These are phyloP conservation scores for Heterococcus sp. DNA, from an alignment of 108 stramenopile genomes.

Conservation along the genomic window DNA sequence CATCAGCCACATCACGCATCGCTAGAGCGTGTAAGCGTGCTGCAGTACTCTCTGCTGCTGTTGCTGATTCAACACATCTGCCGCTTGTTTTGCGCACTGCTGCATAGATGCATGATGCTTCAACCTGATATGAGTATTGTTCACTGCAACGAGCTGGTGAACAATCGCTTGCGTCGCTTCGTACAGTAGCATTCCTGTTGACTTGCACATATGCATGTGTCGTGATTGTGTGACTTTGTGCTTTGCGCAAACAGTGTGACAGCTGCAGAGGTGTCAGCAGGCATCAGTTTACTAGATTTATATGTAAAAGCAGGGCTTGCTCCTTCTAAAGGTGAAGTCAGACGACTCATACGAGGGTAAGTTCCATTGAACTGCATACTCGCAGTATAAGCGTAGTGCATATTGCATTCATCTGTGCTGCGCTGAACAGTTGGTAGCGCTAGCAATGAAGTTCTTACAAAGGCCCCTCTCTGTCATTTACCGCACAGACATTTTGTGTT, in stretches of 20 bases:
- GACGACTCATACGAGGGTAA: constrained; percentile 83
- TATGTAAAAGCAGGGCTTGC: constrained; percentile 74
- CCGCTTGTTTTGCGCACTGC: too few relatives aligned
- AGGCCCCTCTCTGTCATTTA: too few relatives aligned
- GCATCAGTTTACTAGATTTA: constrained; percentile 69
- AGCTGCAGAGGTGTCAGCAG: constrained; percentile 9
- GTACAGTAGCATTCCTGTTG: neutral
- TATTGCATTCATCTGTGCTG: too few relatives aligned
- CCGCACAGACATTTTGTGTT: too few relatives aligned
- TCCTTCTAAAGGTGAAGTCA: constrained; percentile 83
- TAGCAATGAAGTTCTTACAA: too few relatives aligned
- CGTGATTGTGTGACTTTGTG: neutral
- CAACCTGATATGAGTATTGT: too few relatives aligned
- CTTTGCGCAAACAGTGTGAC: neutral
- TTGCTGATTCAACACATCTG: neutral
- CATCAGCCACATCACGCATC: neutral
- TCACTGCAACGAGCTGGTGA: too few relatives aligned
- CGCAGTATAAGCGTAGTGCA: too few relatives aligned
- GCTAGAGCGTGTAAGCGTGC: neutral
- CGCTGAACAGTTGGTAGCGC: too few relatives aligned
- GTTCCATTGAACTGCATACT: too few relatives aligned
- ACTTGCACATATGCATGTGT: neutral
- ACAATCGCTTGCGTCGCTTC: neutral
- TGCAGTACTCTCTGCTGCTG: neutral
- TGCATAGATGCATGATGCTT: too few relatives aligned